A percentile compares a stretch with the other conserved stretches of the same genome.
Evolutionary conservation across 768 basidiomycete species (phyloP).

Genomic region (Naematelia aurantialba): DNA sequence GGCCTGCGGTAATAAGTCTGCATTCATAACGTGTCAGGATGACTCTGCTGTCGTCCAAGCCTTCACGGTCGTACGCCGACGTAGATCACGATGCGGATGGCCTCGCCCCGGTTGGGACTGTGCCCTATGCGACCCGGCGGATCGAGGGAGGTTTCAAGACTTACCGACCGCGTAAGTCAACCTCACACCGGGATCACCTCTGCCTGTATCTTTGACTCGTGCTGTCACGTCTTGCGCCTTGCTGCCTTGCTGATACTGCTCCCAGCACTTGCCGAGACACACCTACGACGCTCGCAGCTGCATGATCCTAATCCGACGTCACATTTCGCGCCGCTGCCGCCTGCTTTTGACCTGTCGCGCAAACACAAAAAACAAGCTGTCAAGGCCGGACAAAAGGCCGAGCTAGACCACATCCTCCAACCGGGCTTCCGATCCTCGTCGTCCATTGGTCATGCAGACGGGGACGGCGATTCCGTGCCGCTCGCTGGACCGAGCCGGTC

Average conservation of each 20-base stretch:
- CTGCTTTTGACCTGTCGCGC: slow-evolving; percentile 25
- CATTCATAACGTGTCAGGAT: slow-evolving; percentile 14
- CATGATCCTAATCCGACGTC: slow-evolving; percentile 37
- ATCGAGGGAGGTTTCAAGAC: slow-evolving; percentile 40
- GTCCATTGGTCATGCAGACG: slow-evolving; percentile 1
- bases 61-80: slow-evolving; percentile 39
- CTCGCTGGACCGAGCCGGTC: slow-evolving; percentile 24
- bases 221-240: background rate
- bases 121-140: slow-evolving; percentile 12
- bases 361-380: slow-evolving; percentile 32
- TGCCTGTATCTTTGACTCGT: background rate
- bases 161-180: slow-evolving; percentile 36
- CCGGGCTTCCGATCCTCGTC: slow-evolving; percentile 33
- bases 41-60: slow-evolving; percentile 21
- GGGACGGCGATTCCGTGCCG: slow-evolving; percentile 20
- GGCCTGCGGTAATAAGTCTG: background rate
- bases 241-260: background rate
- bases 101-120: slow-evolving; percentile 20
- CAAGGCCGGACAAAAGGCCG: slow-evolving; percentile 33
- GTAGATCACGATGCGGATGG: slow-evolving; percentile 37
- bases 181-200: background rate
- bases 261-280: slow-evolving; percentile 38
- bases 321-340: slow-evolving; percentile 39
- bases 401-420: slow-evolving; percentile 41
- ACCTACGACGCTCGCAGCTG: slow-evolving; percentile 23